Evolutionary conservation across 495 filamentous ascomycete species (phyloP), one percentile per base, ranked within the genome.

Genomic region (Tuber melanosporum): DNA sequence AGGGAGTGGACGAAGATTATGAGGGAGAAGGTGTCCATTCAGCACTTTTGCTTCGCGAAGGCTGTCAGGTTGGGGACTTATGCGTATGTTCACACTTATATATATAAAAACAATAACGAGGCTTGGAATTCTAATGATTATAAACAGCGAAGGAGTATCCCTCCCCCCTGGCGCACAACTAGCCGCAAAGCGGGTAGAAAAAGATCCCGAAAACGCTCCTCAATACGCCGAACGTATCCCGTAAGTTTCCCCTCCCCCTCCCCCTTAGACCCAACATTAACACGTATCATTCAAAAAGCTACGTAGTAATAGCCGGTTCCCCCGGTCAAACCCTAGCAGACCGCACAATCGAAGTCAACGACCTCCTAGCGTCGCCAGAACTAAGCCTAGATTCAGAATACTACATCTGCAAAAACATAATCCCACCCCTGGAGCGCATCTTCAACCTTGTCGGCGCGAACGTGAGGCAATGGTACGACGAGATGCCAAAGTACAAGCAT

Each of bases 361-460:
- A 88, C 39, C 87, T 98, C n/a, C 86, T 98, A 3, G 85, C 89
- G 52, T 91, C 92, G 76, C 89, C 91, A 36, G 88, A 92, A 75
- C 86, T 91, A n/a, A 90, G 93, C 78, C 87, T 99, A n/a, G 95
- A 99, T 81, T 89, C 94, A 0, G 94, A 97, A 81, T 99, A 99
- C 85, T 99, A 99, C 84, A 98, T 98, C 79, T 88, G 88, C 12
- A 98, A 97, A 86, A 98, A 97, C 81, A 82, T 99, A 41, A 95
- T 99, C 72, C 96, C 96, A 32, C 95, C 95, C 4, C 87, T 99
- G 4, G 95, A 97, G 85, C 90, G 95, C 20, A 98, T 99, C 73
- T 98, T 99, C 87, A 97, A 96, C 83, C 90, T 99, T 19, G 93
- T 98, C 42, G 95, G 95, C 45, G 95, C 94, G 32, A 96, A 96